Percentiles rank a stretch among this genome's conserved stretches.
Conservation (phyloP, 768 basidiomycete species). For the Basidioascus undulatus region DNA sequence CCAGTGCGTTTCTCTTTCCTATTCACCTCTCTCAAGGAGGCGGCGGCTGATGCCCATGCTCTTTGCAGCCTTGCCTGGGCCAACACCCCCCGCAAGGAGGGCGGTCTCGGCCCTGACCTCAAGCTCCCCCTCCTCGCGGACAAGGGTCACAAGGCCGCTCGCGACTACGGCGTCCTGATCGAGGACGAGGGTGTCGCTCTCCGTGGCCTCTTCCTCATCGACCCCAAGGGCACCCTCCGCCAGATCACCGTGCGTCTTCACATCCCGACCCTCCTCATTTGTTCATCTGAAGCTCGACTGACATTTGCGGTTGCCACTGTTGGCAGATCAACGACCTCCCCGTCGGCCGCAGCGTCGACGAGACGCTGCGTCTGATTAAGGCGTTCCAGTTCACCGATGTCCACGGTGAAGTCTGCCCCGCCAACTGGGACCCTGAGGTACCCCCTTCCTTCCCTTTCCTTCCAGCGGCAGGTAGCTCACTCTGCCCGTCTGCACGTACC, state of each 20-base stretch:
- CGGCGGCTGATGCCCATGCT: neutral
- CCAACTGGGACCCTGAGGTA: conserved; percentile 39
- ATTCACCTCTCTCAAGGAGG: neutral
- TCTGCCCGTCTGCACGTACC: too few species aligned
- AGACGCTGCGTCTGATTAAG: conserved; percentile 70
- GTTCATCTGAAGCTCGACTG: neutral
- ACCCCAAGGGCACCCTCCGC: conserved; percentile 52
- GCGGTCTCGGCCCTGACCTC: conserved; percentile 73
- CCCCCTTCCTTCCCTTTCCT: neutral
- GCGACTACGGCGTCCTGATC: conserved; percentile 67
- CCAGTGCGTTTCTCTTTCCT: conserved; percentile 10
- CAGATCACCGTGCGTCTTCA: conserved; percentile 19
- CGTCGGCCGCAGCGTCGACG: conserved; percentile 84
- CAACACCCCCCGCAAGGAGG: conserved; percentile 51
- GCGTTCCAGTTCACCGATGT: conserved; percentile 73
- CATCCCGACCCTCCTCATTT: conserved; percentile 1
- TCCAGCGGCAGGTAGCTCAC: too few species aligned
- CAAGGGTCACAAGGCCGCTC: conserved; percentile 48
- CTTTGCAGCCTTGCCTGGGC: conserved; percentile 76
- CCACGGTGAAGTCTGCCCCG: conserved; percentile 81
- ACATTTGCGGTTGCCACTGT: conserved; percentile 6
- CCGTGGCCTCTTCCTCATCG: conserved; percentile 66
- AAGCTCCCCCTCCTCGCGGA: conserved; percentile 64
- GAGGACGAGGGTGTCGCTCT: conserved; percentile 74
- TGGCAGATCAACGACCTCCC: conserved; percentile 84